phyloP scores from a whole-genome alignment of 768 basidiomycete species.

The Mycena floridula region DNA sequence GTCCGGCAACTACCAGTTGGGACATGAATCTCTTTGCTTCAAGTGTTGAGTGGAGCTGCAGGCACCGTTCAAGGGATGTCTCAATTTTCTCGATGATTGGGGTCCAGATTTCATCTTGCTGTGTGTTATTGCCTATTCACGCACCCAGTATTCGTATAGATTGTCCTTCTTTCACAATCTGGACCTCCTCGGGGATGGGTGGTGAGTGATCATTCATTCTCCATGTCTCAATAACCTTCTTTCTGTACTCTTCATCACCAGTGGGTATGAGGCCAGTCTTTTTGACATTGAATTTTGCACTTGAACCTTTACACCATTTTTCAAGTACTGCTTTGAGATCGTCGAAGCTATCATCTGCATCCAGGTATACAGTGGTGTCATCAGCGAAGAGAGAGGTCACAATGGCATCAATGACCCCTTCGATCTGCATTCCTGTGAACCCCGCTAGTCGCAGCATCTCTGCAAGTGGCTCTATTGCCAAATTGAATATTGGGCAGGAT shows the following conservation, averaged over 20 bases:
- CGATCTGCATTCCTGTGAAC: neutral
- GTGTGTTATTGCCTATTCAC: slow-evolving; percentile 17
- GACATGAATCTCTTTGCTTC: slow-evolving; percentile 9
- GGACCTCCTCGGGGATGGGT: slow-evolving; percentile 1
- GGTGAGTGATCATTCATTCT: neutral
- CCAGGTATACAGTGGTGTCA: neutral
- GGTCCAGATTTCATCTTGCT: slow-evolving; percentile 9
- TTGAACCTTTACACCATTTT: neutral
- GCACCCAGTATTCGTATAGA: slow-evolving; percentile 8
- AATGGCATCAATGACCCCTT: neutral
- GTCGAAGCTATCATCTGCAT: neutral
- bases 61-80: slow-evolving; percentile 5
- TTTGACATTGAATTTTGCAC: neutral
- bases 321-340: neutral
- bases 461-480: neutral
- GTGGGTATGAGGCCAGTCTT: neutral
- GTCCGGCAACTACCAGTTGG: slow-evolving; percentile 10
- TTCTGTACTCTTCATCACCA: neutral
- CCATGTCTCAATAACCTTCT: neutral
- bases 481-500: neutral
- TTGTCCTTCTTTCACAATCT: slow-evolving; percentile 11
- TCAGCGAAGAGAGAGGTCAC: neutral
- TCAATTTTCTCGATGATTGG: slow-evolving; percentile 16
- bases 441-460: neutral
- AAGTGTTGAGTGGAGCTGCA: slow-evolving; percentile 8